Conservation (phyloP, 1,284 basidiomycete genomes). For the Trichosporon sp. region DNA sequence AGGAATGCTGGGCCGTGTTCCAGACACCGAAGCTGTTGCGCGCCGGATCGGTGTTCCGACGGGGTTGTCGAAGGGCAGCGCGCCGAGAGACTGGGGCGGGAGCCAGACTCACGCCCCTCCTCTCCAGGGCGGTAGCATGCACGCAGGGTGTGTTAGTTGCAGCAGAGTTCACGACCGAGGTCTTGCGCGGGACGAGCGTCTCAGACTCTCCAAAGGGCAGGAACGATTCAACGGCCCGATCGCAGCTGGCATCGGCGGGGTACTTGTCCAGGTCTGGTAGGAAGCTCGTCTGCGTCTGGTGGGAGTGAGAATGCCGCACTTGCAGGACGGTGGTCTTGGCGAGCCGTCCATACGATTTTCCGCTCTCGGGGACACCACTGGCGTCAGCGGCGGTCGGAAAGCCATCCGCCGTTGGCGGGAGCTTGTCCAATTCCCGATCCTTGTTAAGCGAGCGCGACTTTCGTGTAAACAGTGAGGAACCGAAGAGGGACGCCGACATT, state of each 20-base stretch:
- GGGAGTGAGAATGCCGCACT: not conserved
- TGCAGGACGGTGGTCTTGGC: not conserved
- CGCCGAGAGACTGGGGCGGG: no score
- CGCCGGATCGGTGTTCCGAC: not conserved
- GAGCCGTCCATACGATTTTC: not conserved
- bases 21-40: not conserved
- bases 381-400: not conserved
- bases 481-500: not conserved
- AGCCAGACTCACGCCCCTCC: no score
- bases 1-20: not conserved
- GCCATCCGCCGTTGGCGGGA: not conserved
- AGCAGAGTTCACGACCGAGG: not conserved
- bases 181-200: not conserved
- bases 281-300: not conserved
- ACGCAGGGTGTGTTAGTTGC: not conserved
- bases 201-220: constrained; percentile 6
- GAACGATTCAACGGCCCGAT: not conserved
- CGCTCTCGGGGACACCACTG: not conserved
- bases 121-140: not conserved
- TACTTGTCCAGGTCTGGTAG: not conserved
- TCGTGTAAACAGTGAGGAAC: not conserved
- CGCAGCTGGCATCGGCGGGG: not conserved
- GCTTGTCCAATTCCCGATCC: not conserved
- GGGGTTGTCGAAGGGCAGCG: not conserved
- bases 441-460: not conserved